These are phyloP conservation scores for Eustoma russellianum DNA, from an alignment of 257 asterid genomes.

Conservation along the genomic window DNA sequence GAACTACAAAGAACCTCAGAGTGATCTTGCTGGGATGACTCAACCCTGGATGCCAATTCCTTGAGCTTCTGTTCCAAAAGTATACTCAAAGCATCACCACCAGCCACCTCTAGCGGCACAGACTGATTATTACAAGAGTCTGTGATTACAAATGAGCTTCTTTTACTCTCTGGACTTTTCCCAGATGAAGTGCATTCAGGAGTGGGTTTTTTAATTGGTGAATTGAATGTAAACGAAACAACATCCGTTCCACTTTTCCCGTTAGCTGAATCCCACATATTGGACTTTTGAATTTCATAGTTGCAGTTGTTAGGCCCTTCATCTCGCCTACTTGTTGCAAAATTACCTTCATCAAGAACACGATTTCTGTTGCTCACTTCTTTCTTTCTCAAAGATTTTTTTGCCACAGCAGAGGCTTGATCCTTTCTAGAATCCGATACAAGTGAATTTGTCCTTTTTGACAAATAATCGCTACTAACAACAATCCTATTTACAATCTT, in stretches of 20 bases:
- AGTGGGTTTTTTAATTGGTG: slow-evolving; percentile 73
- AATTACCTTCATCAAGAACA: slow-evolving; percentile 30
- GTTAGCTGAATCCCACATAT: slow-evolving; percentile 53
- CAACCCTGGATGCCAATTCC: slow-evolving; percentile 75
- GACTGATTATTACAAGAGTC: slow-evolving; percentile 28
- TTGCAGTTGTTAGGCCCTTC: slow-evolving; percentile 47
- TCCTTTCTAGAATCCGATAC: slow-evolving; percentile 55
- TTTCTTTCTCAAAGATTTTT: slow-evolving; percentile 41
- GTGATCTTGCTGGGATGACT: slow-evolving; percentile 49
- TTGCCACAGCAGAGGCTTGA: slow-evolving; percentile 32
- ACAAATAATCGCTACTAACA: slow-evolving; percentile 37
- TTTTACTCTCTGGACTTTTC: slow-evolving; percentile 25
- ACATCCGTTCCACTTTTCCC: slow-evolving; percentile 59
- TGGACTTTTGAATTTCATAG: slow-evolving; percentile 38
- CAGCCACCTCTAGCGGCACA: slow-evolving; percentile 33
- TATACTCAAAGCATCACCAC: slow-evolving; percentile 73
- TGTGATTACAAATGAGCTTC: slow-evolving; percentile 23
- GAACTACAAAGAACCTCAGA: slow-evolving; percentile 30
- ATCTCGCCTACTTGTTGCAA: slow-evolving; percentile 19
- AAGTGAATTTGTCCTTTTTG: slow-evolving; percentile 44
- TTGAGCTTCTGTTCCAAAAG: slow-evolving; percentile 88
- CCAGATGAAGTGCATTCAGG: slow-evolving; percentile 32
- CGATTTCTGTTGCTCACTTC: slow-evolving; percentile 19
- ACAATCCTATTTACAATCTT: slow-evolving; percentile 54
- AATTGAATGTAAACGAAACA: slow-evolving; percentile 91